A percentile compares a stretch with the other conserved stretches of the same genome.
Evolutionary conservation across 345 rosid genomes (phyloP).

Genomic region (Fremontodendron californicum): DNA sequence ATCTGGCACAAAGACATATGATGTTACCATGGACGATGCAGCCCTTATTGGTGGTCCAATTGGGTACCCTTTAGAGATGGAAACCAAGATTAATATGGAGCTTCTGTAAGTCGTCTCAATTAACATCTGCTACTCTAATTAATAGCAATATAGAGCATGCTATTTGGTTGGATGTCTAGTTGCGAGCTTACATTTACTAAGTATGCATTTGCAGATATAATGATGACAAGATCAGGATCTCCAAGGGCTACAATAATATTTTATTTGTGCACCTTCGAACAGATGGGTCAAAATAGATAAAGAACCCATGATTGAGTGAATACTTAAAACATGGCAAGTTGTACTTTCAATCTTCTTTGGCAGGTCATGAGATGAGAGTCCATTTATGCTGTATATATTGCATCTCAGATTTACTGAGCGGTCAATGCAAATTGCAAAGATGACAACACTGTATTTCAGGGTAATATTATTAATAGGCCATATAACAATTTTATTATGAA

Average conservation of each 20-base stretch:
- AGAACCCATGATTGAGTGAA: not conserved
- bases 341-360: not conserved
- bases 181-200: not conserved
- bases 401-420: not conserved
- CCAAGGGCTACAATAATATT: slow-evolving; percentile 57
- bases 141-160: not conserved
- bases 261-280: slow-evolving; percentile 56
- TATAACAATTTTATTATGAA: not conserved
- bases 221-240: slow-evolving; percentile 74
- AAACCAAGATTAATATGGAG: slow-evolving; percentile 50
- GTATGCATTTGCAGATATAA: slow-evolving; percentile 48
- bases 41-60: slow-evolving; percentile 74
- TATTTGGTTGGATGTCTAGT: not conserved
- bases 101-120: slow-evolving; percentile 54
- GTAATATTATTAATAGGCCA: not conserved
- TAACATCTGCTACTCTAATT: not conserved
- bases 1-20: slow-evolving; percentile 39
- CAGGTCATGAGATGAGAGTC: not conserved
- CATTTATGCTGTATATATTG: not conserved
- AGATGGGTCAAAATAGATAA: slow-evolving; percentile 20
- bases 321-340: not conserved
- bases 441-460: not conserved
- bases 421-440: no score
- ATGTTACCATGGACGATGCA: slow-evolving; percentile 70
- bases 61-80: slow-evolving; percentile 72